Percentiles rank a stretch among this genome's conserved stretches.
phyloP scores from a whole-genome alignment of 495 filamentous ascomycete genomes.

The Ramalina intermedia region DNA sequence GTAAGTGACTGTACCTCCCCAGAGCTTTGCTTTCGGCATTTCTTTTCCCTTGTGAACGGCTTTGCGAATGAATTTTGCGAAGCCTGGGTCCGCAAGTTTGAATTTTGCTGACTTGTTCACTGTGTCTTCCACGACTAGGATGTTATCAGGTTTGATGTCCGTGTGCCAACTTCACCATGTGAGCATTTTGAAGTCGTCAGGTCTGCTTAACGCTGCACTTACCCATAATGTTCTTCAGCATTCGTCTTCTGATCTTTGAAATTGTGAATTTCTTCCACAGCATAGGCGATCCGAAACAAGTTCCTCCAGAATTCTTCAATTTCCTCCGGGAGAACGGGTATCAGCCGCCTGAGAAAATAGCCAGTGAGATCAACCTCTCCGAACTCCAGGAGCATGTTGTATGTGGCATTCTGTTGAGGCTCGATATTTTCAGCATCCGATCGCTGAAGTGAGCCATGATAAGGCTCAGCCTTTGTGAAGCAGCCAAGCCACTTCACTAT shows the following conservation, averaged over 20 bases:
- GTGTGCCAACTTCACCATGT: constrained; percentile 21
- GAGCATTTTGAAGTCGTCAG: not conserved
- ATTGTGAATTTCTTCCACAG: constrained; percentile 20
- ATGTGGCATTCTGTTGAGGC: constrained; percentile 5
- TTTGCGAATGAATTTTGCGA: constrained; percentile 22
- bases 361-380: constrained; percentile 23
- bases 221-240: constrained; percentile 1
- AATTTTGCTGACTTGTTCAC: constrained; percentile 11
- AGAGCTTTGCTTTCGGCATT: constrained; percentile 5
- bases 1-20: constrained; percentile 24
- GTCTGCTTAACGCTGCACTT: not conserved
- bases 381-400: constrained; percentile 24
- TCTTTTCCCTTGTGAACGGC: not conserved
- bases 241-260: constrained; percentile 6
- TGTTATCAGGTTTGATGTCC: constrained; percentile 29
- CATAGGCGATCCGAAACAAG: constrained; percentile 22
- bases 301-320: constrained; percentile 23
- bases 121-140: constrained; percentile 18
- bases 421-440: too few species aligned
- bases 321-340: constrained; percentile 19
- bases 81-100: constrained; percentile 28
- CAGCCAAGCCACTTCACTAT: constrained; percentile 21
- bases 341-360: constrained; percentile 17
- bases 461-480: not conserved
- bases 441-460: constrained; percentile 7